Evolutionary conservation across 768 basidiomycete species (phyloP).

Genomic region (Coprinopsis cinerea): DNA sequence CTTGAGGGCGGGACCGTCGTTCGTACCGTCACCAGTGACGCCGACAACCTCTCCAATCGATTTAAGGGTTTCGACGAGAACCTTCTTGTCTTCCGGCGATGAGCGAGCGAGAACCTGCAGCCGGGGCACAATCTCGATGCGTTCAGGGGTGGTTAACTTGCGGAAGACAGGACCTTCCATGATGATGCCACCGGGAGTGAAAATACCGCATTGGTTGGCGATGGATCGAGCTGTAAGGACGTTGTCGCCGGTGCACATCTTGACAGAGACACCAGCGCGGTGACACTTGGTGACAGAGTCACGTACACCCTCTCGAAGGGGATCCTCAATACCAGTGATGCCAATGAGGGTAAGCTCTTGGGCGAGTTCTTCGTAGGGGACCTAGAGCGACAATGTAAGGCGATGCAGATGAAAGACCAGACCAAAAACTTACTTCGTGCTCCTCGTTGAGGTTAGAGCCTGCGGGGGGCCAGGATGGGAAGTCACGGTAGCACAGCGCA

Average conservation of each 20-base stretch:
- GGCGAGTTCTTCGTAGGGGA: slow-evolving; percentile 65
- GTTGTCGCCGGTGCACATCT: slow-evolving; percentile 99
- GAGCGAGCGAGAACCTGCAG: slow-evolving; percentile 96
- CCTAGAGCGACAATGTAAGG: too few relatives aligned
- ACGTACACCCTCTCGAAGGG: slow-evolving; percentile 83
- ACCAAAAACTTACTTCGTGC: slow-evolving; percentile 43
- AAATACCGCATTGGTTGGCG: slow-evolving; percentile 94
- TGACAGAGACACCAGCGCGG: slow-evolving; percentile 85
- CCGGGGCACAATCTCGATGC: slow-evolving; percentile 80
- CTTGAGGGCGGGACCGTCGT: slow-evolving; percentile 95
- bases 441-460: slow-evolving; percentile 33
- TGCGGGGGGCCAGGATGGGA: slow-evolving; percentile 77
- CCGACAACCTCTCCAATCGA: slow-evolving; percentile 85
- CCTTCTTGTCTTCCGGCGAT: slow-evolving; percentile 94
- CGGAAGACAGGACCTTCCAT: slow-evolving; percentile 98
- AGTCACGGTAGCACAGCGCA: slow-evolving; percentile 89
- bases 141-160: slow-evolving; percentile 60
- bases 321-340: slow-evolving; percentile 95
- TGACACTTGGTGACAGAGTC: slow-evolving; percentile 86
- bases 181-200: slow-evolving; percentile 87
- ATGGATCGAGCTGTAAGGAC: slow-evolving; percentile 95
- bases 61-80: slow-evolving; percentile 86
- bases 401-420: too few relatives aligned
- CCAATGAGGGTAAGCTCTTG: slow-evolving; percentile 77
- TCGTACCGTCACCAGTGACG: slow-evolving; percentile 97